These are phyloP conservation scores for Alternaria brassicicola DNA, from an alignment of 2,329 filamentous ascomycete genomes.

Conservation along the genomic window DNA sequence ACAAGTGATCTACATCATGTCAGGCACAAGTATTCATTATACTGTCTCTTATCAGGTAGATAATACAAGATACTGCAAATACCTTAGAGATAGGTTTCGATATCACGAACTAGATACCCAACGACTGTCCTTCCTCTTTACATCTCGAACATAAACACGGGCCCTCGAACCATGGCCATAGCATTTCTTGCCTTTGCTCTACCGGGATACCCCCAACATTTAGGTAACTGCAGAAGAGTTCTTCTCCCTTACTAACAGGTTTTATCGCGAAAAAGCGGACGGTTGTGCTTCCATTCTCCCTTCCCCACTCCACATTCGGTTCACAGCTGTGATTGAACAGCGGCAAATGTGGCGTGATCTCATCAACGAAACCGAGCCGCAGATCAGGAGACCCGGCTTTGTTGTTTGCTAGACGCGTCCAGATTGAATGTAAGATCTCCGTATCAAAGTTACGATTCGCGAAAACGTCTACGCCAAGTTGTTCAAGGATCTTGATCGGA, in stretches of 20 bases:
- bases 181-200: constrained; percentile 6
- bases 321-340: constrained; percentile 46
- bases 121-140: background rate
- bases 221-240: constrained; percentile 23
- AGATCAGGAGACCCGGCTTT: constrained; percentile 35
- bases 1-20: background rate
- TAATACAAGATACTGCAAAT: background rate
- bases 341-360: constrained; percentile 35
- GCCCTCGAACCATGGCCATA: constrained; percentile 26
- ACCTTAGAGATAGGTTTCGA: background rate
- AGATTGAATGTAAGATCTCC: constrained; percentile 40
- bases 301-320: constrained; percentile 33
- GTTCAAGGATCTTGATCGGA: constrained; percentile 36
- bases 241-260: constrained; percentile 7
- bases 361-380: constrained; percentile 33
- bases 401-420: constrained; percentile 44
- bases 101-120: background rate
- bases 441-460: constrained; percentile 31
- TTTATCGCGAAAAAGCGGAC: constrained; percentile 19
- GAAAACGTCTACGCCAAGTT: constrained; percentile 34
- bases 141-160: constrained; percentile 19
- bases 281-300: constrained; percentile 15
- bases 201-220: constrained; percentile 6
- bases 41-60: background rate
- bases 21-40: background rate